Base-by-base conservation (phyloP, 2,329 filamentous ascomycete species). In the Coniella lustricola region DNA sequence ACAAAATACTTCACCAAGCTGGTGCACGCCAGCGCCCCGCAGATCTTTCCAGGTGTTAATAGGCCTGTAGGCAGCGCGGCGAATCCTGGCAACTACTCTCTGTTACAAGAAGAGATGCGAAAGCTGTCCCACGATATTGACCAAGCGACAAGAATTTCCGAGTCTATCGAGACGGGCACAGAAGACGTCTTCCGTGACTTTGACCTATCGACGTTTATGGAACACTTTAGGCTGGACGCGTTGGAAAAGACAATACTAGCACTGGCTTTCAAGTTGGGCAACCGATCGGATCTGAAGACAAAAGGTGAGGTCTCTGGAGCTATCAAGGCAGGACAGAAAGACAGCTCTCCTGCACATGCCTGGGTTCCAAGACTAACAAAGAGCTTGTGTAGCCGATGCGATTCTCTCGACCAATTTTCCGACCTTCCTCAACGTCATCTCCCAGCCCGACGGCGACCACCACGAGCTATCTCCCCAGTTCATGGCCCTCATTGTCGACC, bases 161-260 rank as follows among this genome's bases (percentile, higher is more conserved):
- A 97, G 65, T 87, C 90, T 17, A 85, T 98, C 63, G 90, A 96
- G 66, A 85, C 83, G 2, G 87, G 83, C 17, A 91, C 93, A 57
- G 90, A 93, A 59, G 91, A 98, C 59, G 81, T 95, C 52, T 96
- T 95, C 65, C 85, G 90, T 50, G 91, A 97, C 63, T 96, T 98
- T 60, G 91, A 98, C 63, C 77, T 98, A n/a, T 86, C 87, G 2
- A 87, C 86, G 2, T 97, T 98, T 64, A 84, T 97, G 75, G 87
- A 95, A 55, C 90, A 97, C 66, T 98, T 98, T 73, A 90, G 90
- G 64, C 76, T 96, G 46, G 90, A 96, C 68, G 82, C 89, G 9
- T 67, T 96, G 40, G 82, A 90, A 60, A 95, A 95, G 73, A 87
- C 88, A 35, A 79, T 94, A 53, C 76, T 98, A 55, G 88, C 89